Conservation (phyloP, 1,139 yeast genomes). For the Nakaseomyces sp. region DNA sequence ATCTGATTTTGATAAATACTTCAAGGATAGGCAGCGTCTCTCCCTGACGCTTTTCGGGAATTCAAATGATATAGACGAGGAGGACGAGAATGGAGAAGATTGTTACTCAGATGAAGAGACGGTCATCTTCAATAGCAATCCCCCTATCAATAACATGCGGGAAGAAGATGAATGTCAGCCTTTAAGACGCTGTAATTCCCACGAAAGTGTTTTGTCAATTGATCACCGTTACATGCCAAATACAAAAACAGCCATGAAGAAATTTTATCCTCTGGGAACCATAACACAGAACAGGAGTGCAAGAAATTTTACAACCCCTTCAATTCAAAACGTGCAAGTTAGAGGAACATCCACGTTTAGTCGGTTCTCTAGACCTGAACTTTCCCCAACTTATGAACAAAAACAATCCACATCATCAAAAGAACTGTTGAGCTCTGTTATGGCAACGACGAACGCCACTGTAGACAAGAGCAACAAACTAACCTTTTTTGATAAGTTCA, state of each 20-base stretch:
- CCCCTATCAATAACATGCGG: conserved; percentile 8
- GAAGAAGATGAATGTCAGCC: conserved; percentile 18
- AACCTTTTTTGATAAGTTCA: conserved; percentile 14
- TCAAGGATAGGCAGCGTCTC: conserved; percentile 27
- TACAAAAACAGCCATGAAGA: neutral
- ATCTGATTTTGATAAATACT: conserved; percentile 16
- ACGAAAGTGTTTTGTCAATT: conserved; percentile 33
- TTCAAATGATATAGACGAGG: conserved; percentile 15
- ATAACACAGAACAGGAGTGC: neutral
- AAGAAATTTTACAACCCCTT: conserved; percentile 9
- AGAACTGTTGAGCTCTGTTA: conserved; percentile 17
- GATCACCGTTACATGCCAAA: neutral
- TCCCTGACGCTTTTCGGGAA: conserved; percentile 24
- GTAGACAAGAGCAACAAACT: conserved; percentile 3
- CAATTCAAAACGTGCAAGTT: conserved; percentile 13
- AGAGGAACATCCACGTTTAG: conserved; percentile 17
- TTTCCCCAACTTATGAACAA: neutral
- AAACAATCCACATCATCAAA: conserved; percentile 13
- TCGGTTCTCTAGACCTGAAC: conserved; percentile 7
- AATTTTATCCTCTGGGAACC: neutral
- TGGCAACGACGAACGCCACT: conserved; percentile 8
- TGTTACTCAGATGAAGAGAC: conserved; percentile 29
- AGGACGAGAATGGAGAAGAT: conserved; percentile 15
- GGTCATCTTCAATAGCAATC: conserved; percentile 15
- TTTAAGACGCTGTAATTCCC: conserved; percentile 32